Conservation (phyloP, 176 grass and related monocot species). For the Zea mays region DNA sequence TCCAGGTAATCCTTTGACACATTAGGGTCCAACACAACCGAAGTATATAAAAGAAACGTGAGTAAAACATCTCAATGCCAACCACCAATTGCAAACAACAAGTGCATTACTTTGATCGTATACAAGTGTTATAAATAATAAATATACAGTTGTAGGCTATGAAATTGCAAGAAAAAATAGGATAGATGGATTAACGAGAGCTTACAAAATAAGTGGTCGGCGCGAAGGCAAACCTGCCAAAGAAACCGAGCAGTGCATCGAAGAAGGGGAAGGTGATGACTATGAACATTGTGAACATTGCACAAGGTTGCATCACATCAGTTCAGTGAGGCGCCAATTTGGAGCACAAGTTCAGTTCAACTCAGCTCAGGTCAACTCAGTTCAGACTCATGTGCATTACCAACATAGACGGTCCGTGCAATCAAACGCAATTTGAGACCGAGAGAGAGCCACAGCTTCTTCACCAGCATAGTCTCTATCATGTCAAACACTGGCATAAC, state of each 20-base stretch:
- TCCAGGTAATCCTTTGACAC: conserved; percentile 93
- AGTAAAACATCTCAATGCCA: conserved; percentile 10
- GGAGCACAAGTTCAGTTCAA: too few relatives aligned
- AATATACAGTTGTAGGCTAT: too few relatives aligned
- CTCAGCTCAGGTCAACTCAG: too few relatives aligned
- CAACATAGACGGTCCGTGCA: background rate
- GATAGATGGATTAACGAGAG: too few relatives aligned
- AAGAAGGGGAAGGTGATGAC: conserved; percentile 83
- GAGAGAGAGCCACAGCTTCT: background rate
- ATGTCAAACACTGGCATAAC: conserved; percentile 22
- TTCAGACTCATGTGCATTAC: background rate
- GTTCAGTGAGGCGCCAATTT: background rate
- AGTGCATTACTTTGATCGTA: background rate
- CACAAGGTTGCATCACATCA: conserved; percentile 11
- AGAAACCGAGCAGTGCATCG: background rate
- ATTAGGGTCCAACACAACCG: conserved; percentile 90
- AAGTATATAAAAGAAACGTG: conserved; percentile 47
- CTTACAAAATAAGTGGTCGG: too few relatives aligned
- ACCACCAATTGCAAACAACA: conserved; percentile 26
- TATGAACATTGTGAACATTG: conserved; percentile 83
- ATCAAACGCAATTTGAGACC: background rate
- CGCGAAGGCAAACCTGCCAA: too few relatives aligned
- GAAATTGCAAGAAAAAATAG: too few relatives aligned
- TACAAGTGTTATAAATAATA: too few relatives aligned
- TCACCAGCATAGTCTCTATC: background rate